These are phyloP conservation scores for Diutina ranongensis DNA, from an alignment of 1,139 yeast genomes.

Conservation along the genomic window DNA sequence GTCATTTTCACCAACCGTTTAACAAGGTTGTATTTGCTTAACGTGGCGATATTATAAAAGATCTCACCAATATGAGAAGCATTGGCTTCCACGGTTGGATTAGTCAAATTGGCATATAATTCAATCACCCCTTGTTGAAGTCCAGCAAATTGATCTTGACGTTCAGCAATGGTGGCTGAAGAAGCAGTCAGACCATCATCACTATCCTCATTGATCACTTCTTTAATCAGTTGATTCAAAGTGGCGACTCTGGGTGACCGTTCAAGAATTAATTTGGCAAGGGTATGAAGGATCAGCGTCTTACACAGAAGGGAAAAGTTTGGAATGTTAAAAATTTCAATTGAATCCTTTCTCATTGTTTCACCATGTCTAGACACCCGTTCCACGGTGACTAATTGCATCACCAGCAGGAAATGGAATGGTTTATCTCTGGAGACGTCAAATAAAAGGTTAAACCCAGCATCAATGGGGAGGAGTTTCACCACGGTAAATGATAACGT, in stretches of 20 bases:
- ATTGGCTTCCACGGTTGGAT: slow-evolving; percentile 39
- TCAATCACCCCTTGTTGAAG: slow-evolving; percentile 29
- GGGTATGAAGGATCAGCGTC: slow-evolving; percentile 15
- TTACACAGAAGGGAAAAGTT: slow-evolving; percentile 40
- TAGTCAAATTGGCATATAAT: slow-evolving; percentile 32
- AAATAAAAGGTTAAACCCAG: slow-evolving; percentile 53
- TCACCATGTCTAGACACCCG: not conserved
- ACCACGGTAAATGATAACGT: slow-evolving; percentile 23
- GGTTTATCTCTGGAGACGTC: slow-evolving; percentile 39
- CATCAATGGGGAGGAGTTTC: slow-evolving; percentile 24
- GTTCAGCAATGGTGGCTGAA: slow-evolving; percentile 27
- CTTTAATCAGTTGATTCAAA: not conserved
- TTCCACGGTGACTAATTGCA: slow-evolving; percentile 24
- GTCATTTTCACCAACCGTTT: slow-evolving; percentile 21
- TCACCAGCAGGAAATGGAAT: slow-evolving; percentile 33
- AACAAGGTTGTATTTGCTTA: slow-evolving; percentile 15
- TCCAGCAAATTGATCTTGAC: slow-evolving; percentile 23
- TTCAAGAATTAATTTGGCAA: not conserved
- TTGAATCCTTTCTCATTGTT: slow-evolving; percentile 7
- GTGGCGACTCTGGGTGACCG: not conserved
- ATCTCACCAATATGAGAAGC: slow-evolving; percentile 30
- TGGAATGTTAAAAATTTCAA: slow-evolving; percentile 42
- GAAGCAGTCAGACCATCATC: not conserved
- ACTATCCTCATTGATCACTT: not conserved
- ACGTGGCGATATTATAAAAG: slow-evolving; percentile 18